These are phyloP conservation scores for Lindgomyces ingoldianus DNA, from an alignment of 495 filamentous ascomycete species.

Conservation along the genomic window DNA sequence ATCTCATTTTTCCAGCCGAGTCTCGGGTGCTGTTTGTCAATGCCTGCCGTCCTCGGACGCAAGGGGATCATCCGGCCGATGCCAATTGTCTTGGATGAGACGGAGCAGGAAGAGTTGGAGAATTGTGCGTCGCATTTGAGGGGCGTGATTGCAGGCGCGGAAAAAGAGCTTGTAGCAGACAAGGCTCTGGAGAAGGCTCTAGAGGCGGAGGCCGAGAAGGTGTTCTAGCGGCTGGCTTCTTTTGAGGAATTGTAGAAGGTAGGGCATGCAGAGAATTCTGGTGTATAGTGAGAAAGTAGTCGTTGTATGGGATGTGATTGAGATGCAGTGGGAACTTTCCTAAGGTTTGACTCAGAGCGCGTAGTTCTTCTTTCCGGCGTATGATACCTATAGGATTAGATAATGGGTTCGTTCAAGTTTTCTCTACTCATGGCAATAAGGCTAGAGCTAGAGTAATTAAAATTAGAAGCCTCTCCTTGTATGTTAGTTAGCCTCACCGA, in stretches of 20 bases:
- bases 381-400: neutral
- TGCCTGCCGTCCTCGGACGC: slow-evolving; percentile 45
- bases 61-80: slow-evolving; percentile 41
- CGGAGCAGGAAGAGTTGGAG: slow-evolving; percentile 38
- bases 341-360: too few species aligned
- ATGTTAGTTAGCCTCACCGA: too few species aligned
- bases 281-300: neutral
- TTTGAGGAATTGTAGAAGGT: neutral
- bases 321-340: too few species aligned
- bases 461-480: too few species aligned
- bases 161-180: slow-evolving; percentile 21
- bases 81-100: slow-evolving; percentile 36
- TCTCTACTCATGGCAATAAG: too few species aligned
- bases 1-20: slow-evolving; percentile 46
- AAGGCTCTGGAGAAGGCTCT: slow-evolving; percentile 19
- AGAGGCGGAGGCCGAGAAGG: slow-evolving; percentile 5
- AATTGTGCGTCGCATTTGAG: slow-evolving; percentile 40
- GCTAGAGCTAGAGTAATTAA: neutral
- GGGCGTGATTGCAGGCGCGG: slow-evolving; percentile 34
- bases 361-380: too few species aligned
- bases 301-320: too few species aligned
- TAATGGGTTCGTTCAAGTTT: too few species aligned
- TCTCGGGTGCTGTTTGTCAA: slow-evolving; percentile 45
- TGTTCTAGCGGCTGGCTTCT: neutral
- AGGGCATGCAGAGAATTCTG: neutral